Conservation (phyloP, 164 flowering plant genomes). For the Santalum album region DNA sequence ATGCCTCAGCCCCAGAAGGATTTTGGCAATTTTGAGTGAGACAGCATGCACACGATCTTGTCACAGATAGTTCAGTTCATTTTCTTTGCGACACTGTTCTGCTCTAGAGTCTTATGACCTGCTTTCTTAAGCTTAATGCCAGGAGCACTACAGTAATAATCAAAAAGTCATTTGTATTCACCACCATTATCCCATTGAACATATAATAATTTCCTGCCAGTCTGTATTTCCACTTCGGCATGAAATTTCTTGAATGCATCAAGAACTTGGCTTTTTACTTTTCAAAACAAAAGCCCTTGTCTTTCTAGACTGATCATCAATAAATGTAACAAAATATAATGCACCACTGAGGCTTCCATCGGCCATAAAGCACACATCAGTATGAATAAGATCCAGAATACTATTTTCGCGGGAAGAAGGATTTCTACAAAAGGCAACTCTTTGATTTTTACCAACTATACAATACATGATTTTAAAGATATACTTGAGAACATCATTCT, state of each 20-base stretch:
- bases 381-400: not conserved
- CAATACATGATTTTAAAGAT: not conserved
- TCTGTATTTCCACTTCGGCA: not conserved
- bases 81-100: not conserved
- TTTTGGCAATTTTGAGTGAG: not conserved
- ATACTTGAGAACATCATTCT: not conserved
- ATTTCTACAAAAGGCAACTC: not conserved
- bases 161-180: not conserved
- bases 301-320: not conserved
- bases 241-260: not conserved
- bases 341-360: not conserved
- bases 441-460: too few species aligned
- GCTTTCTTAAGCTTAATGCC: not conserved
- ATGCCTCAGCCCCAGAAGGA: not conserved
- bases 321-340: not conserved
- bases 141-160: not conserved
- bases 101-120: not conserved
- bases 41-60: not conserved
- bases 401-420: not conserved
- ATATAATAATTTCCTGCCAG: not conserved
- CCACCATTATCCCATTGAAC: not conserved
- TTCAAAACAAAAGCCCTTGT: not conserved
- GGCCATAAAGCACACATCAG: not conserved
- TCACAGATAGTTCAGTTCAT: not conserved
- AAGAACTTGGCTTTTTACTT: not conserved